Evolutionary conservation across 768 basidiomycete species (phyloP).

Genomic region (Phlebiopsis flavidoalba): DNA sequence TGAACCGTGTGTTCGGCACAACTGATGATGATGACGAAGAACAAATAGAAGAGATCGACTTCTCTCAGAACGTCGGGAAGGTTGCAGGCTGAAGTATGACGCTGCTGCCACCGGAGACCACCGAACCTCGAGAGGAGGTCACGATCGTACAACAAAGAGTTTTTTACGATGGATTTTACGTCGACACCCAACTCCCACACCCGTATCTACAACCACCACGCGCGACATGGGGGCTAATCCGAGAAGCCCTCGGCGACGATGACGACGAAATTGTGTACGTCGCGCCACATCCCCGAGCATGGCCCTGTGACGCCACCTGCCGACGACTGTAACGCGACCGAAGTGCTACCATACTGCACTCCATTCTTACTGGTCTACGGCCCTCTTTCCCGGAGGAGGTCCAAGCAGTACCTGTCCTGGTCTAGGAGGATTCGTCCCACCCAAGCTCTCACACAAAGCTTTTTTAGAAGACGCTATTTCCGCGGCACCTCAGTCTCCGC

Average conservation of each 20-base stretch:
- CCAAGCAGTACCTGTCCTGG: no score
- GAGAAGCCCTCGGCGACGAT: constrained; percentile 24
- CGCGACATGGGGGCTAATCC: not conserved
- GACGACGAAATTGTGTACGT: constrained; percentile 77
- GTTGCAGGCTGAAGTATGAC: no score
- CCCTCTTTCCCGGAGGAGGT: not conserved
- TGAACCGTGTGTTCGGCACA: constrained; percentile 58
- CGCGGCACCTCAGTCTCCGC: no score
- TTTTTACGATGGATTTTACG: constrained; percentile 33
- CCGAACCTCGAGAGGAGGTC: constrained; percentile 37
- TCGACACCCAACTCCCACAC: constrained; percentile 26
- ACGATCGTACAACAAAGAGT: constrained; percentile 25
- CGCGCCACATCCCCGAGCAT: constrained; percentile 62
- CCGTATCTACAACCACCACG: not conserved
- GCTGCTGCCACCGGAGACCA: constrained; percentile 35
- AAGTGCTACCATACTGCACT: constrained; percentile 14
- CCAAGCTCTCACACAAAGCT: no score
- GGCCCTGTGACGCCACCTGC: constrained; percentile 13
- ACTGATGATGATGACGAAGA: constrained; percentile 11
- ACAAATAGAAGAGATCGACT: constrained; percentile 45
- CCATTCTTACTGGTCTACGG: constrained; percentile 21
- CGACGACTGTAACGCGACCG: not conserved
- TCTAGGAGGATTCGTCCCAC: no score
- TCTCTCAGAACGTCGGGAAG: constrained; percentile 27
- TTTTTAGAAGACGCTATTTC: no score